Evolutionary conservation across 1,284 basidiomycete genomes (phyloP).

Genomic region (Ceratobasidium sp.): DNA sequence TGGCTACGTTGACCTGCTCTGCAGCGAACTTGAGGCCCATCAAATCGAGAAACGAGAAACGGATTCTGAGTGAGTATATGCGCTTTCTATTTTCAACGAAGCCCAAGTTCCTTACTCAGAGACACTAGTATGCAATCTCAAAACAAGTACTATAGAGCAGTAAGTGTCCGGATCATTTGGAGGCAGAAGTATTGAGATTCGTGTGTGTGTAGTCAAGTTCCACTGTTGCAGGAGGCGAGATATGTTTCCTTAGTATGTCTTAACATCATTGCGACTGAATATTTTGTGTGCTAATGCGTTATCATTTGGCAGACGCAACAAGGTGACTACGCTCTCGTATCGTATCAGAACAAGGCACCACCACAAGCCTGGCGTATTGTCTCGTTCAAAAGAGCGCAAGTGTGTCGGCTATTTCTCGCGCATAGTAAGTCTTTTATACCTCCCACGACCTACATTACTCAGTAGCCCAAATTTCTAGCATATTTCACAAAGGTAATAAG

Average conservation of each 20-base stretch:
- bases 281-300: slow-evolving; percentile 59
- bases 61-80: slow-evolving; percentile 72
- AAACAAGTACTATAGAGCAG: slow-evolving; percentile 75
- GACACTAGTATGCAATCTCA: slow-evolving; percentile 76
- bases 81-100: neutral
- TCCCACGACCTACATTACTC: too few relatives aligned
- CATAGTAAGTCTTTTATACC: slow-evolving; percentile 18
- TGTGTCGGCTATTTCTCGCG: slow-evolving; percentile 1
- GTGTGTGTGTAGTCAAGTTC: slow-evolving; percentile 67
- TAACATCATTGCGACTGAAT: too few relatives aligned
- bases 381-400: slow-evolving; percentile 57
- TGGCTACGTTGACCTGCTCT: slow-evolving; percentile 75
- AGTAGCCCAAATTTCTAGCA: neutral
- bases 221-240: slow-evolving; percentile 81
- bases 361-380: slow-evolving; percentile 85
- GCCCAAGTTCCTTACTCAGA: too few relatives aligned
- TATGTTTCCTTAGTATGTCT: slow-evolving; percentile 82
- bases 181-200: neutral
- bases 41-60: slow-evolving; percentile 80
- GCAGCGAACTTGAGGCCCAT: slow-evolving; percentile 76
- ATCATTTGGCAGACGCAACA: slow-evolving; percentile 17
- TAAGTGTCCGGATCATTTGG: slow-evolving; percentile 56
- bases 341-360: slow-evolving; percentile 82
- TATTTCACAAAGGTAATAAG: slow-evolving; percentile 7
- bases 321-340: slow-evolving; percentile 74